Base-by-base conservation (phyloP, 139 green algal species). In the Coelastrella sp. region DNA sequence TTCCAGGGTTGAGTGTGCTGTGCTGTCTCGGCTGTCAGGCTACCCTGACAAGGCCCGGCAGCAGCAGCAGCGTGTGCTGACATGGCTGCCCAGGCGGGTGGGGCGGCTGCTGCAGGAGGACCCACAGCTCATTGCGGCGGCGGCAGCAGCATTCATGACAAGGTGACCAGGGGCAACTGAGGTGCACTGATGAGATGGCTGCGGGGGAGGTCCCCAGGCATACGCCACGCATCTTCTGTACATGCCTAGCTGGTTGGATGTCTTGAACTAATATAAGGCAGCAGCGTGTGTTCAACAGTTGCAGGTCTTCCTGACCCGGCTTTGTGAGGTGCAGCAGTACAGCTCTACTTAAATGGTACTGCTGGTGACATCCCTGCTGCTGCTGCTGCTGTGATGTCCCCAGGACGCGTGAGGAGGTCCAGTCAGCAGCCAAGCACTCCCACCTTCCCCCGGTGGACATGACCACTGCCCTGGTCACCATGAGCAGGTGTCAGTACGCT, bases 101-200 rank as follows among this genome's bases (percentile, higher is more conserved):
- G 96, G 93, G 12, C 79, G 78, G 17, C 79, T 96, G 56, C 90
- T 98, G 87, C 57, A 73, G 10, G 14, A 19, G 5, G 90, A 96
- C 24, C 94, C 95, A 1, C 95, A 97, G 90, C 89, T 96, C 59
- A 84, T 97, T 20, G 85, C 94, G 25, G 79, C 92, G 19, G 93
- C 94, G 15, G 95, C 96, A 68, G 94, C 95, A 72, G 93, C 95
- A 4, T 98, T 98, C 66, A 93, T 96, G 83, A 92, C 91, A 82
- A 85, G 92, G 92, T 94, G 66, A 24, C 82, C 35, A 49, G 35
- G 35, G 35, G 35, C 35, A 49, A n/a, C 35, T 49, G 35, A 49
- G 35, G 35, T 49, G 35, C 3, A 49, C 35, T 49, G 35, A 49
- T 49, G 35, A 49, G 35, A 72, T 4, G 3, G 63, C 63, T 72